Conservation (phyloP, 306 rosid genomes). For the Sphenostylis stenocarpa region DNA sequence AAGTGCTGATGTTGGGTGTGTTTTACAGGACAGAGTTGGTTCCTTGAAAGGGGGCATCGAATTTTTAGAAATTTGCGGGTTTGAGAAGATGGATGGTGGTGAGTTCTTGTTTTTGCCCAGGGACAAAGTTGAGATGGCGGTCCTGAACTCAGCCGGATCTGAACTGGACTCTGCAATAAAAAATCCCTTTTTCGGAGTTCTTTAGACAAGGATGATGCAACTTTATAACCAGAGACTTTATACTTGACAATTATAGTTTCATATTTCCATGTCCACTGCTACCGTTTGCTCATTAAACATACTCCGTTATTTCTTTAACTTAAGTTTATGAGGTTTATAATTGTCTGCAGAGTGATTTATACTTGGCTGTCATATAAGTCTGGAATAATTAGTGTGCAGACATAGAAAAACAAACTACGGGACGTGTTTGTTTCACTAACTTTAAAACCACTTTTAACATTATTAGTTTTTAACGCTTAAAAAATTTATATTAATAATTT, state of each 20-base stretch:
- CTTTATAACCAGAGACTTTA: slow-evolving; percentile 21
- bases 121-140: slow-evolving; percentile 71
- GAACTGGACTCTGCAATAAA: slow-evolving; percentile 90
- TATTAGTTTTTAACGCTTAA: too few species aligned
- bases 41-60: slow-evolving; percentile 75
- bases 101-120: slow-evolving; percentile 75
- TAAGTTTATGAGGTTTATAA: neutral
- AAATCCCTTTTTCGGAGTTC: slow-evolving; percentile 94
- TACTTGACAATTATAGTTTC: slow-evolving; percentile 18
- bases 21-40: slow-evolving; percentile 90
- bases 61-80: slow-evolving; percentile 93
- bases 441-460: too few species aligned
- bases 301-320: neutral
- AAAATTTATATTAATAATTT: too few species aligned
- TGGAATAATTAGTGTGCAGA: too few species aligned
- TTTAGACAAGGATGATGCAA: slow-evolving; percentile 35
- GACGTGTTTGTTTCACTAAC: too few species aligned
- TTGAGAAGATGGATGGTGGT: slow-evolving; percentile 74
- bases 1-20: neutral
- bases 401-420: too few species aligned
- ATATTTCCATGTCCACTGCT: slow-evolving; percentile 12
- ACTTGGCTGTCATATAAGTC: neutral
- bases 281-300: slow-evolving; percentile 14
- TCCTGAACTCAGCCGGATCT: slow-evolving; percentile 82
- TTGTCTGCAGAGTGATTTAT: neutral